A percentile compares a stretch with the other conserved stretches of the same genome.
These are phyloP conservation scores for Vitis amurensis DNA, from an alignment of 164 flowering plant genomes.

Conservation along the genomic window DNA sequence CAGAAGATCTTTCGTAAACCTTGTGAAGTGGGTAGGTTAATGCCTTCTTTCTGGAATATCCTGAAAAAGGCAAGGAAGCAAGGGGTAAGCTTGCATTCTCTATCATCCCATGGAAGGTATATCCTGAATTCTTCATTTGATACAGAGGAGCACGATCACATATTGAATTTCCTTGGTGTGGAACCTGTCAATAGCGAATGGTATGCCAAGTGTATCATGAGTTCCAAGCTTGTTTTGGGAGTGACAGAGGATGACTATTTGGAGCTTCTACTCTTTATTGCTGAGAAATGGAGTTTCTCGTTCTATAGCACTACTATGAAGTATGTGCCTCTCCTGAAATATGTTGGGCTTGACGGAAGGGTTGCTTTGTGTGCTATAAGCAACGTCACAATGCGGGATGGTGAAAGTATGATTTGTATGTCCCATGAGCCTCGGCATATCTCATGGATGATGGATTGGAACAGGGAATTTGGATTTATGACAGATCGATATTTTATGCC, in stretches of 20 bases:
- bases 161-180: constrained; percentile 44
- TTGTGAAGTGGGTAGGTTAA: constrained; percentile 45
- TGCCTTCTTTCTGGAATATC: constrained; percentile 46
- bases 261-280: constrained; percentile 32
- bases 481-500: constrained; percentile 34
- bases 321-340: constrained; percentile 35
- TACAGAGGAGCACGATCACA: constrained; percentile 16
- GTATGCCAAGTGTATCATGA: constrained; percentile 54
- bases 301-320: constrained; percentile 22
- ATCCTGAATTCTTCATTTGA: constrained; percentile 45
- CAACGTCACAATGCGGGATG: neutral
- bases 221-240: constrained; percentile 44
- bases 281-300: constrained; percentile 32
- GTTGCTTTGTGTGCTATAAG: constrained; percentile 22
- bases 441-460: constrained; percentile 58
- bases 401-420: constrained; percentile 7
- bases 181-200: constrained; percentile 40
- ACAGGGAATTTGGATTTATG: constrained; percentile 31
- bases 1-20: constrained; percentile 55
- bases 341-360: constrained; percentile 16
- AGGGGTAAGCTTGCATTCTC: constrained; percentile 35
- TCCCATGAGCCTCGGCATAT: constrained; percentile 4
- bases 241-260: constrained; percentile 32
- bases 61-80: constrained; percentile 41
- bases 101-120: constrained; percentile 49